Percentiles rank a stretch among this genome's conserved stretches.
Evolutionary conservation across 208 protist species (phyloP).

Genomic region (Leishmania turanica): DNA sequence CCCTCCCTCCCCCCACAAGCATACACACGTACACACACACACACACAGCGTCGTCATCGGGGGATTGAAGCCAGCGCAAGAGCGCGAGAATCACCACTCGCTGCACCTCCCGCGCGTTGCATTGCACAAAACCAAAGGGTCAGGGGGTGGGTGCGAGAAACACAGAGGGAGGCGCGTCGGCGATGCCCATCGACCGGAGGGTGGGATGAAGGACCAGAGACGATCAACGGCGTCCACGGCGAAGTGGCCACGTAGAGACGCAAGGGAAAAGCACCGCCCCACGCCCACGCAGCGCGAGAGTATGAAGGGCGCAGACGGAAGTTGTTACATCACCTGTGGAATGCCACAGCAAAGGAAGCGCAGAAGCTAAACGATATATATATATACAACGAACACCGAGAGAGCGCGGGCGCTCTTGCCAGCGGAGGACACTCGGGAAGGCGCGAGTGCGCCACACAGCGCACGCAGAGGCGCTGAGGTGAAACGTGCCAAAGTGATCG

Average conservation of each 20-base stretch:
- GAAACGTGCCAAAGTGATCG: not conserved
- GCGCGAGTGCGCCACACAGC: not conserved
- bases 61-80: not conserved
- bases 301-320: not conserved
- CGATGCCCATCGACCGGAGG: not conserved
- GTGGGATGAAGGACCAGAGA: not conserved
- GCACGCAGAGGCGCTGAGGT: not conserved
- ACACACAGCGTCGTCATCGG: no score
- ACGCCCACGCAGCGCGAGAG: not conserved
- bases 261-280: not conserved
- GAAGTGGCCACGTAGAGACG: not conserved
- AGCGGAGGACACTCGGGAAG: not conserved
- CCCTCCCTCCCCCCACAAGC: no score
- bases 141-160: not conserved
- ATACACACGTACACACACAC: no score
- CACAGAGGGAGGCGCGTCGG: not conserved
- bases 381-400: not conserved
- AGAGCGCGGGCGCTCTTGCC: not conserved
- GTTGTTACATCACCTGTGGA: slow-evolving; percentile 8
- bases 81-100: not conserved
- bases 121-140: no score
- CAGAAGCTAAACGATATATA: not conserved
- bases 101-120: not conserved
- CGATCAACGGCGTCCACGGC: not conserved
- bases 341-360: not conserved